Conservation (phyloP, 2,329 filamentous ascomycete species). For the Trichoderma oligosporum region DNA sequence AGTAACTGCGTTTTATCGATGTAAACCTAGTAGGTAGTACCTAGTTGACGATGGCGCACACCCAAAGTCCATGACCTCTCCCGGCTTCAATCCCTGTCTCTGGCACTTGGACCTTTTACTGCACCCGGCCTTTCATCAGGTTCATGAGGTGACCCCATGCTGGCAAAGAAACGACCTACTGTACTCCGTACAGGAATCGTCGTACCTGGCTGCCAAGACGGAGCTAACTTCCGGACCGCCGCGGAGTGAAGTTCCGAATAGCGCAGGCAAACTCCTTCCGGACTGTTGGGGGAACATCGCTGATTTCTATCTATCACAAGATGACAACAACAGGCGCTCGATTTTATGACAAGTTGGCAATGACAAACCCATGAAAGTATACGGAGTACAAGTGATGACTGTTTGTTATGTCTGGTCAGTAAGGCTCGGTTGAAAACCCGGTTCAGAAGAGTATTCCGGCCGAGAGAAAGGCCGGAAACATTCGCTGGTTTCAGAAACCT, state of each 20-base stretch:
- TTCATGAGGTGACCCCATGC: not conserved
- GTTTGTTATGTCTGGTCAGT: not conserved
- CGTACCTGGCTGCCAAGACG: not conserved
- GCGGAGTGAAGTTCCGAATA: not conserved
- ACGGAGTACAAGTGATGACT: too few relatives aligned
- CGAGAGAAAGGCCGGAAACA: conserved; percentile 17
- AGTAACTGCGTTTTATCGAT: too few relatives aligned
- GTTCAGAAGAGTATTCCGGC: conserved; percentile 12
- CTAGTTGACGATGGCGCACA: too few relatives aligned
- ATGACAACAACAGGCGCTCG: not conserved
- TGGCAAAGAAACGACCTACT: not conserved
- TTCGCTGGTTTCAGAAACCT: conserved; percentile 8
- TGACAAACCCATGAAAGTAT: too few relatives aligned
- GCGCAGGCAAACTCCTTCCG: not conserved
- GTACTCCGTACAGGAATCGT: too few relatives aligned
- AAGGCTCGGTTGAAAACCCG: not conserved
- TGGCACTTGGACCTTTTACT: too few relatives aligned
- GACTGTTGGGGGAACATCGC: not conserved
- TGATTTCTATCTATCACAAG: not conserved
- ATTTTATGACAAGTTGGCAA: not conserved
- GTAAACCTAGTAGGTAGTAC: too few relatives aligned
- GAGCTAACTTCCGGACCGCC: not conserved
- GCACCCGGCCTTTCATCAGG: not conserved
- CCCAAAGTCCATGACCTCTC: too few relatives aligned
- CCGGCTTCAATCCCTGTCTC: too few relatives aligned